Evolutionary conservation across 1,139 yeast species (phyloP), one percentile per base, ranked within the genome.

Genomic region (Saccharomyces hybrid): DNA sequence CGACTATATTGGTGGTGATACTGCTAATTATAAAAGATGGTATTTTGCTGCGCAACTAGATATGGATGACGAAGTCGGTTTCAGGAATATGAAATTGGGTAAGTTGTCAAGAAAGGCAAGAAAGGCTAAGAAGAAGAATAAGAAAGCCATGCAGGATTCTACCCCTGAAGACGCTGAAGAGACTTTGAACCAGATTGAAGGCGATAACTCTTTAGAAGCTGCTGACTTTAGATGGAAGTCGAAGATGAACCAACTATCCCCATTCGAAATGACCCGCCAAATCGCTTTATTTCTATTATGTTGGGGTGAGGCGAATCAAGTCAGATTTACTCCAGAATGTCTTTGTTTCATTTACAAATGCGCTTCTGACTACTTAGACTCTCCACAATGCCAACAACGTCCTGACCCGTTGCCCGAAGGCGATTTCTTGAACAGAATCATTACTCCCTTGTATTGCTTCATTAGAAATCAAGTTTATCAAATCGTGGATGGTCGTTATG

Each of bases 261-360:
- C 89, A 44, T 75, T 80, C 63, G 97, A 90, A 70, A 83, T 95
- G 71, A 90, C 88, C 46, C 84, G 96, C 70, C 98, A 93, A 68
- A 74, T 93, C 59, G 93, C 98, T 5, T 80, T 93, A 59, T 93
- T 88, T 75, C 77, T 93, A 66, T 79, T 91, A 68, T 79, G 90
- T 65, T 93, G 99, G 99, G 99, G 99, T 72, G 99, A 93, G 75
- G 96, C 98, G 47, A 91, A 91, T 75, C 98, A 93, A 76, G 93
- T 93, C 59, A 83, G 99, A 71, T 93, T 91, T 73, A 84, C 91
- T 56, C 91, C 99, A 8, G 99, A 93, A 76, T 80, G 88, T 71
- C 75, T 91, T 61, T 90, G 97, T 77, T 93, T 86, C 78, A 84
- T 95, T 66, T 93, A 83, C 79, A 91, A 93, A 76, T 86, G 96